Percentiles rank a stretch among this genome's conserved stretches.
Evolutionary conservation across 371 early-diverging fungal species (phyloP).

Genomic region (Dinochytrium kinnereticum): DNA sequence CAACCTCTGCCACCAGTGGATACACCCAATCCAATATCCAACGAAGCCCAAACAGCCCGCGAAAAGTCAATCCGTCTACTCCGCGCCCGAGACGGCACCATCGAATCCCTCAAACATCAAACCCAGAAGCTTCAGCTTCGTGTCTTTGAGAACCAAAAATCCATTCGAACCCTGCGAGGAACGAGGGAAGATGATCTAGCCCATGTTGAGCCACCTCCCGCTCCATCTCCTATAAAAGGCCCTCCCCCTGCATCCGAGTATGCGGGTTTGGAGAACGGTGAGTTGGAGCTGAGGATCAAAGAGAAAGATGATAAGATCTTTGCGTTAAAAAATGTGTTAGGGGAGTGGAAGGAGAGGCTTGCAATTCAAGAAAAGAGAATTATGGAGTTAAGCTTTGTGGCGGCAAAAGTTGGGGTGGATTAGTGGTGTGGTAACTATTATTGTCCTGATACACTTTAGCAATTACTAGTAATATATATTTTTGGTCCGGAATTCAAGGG

Average conservation of each 20-base stretch:
- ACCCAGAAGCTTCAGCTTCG: neutral
- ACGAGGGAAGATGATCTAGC: neutral
- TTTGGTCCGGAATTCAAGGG: too few relatives aligned
- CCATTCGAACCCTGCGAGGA: neutral
- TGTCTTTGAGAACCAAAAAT: neutral
- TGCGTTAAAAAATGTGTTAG: neutral
- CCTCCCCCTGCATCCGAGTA: neutral
- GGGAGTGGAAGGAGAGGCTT: conserved; percentile 5
- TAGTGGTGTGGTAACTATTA: too few relatives aligned
- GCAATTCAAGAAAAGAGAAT: conserved; percentile 9
- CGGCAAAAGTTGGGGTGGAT: conserved; percentile 2
- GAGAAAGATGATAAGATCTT: conserved; percentile 9
- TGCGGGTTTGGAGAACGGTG: neutral
- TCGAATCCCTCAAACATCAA: neutral
- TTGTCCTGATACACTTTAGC: too few relatives aligned
- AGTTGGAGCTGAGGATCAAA: neutral
- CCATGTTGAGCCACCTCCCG: neutral
- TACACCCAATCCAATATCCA: neutral
- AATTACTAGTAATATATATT: too few relatives aligned
- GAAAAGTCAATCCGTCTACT: neutral
- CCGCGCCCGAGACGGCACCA: conserved; percentile 2
- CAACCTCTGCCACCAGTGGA: neutral
- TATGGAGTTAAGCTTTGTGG: neutral
- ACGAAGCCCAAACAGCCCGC: neutral
- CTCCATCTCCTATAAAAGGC: neutral